These are phyloP conservation scores for Ogataea pignaliae DNA, from an alignment of 805 yeast genomes.

Conservation along the genomic window DNA sequence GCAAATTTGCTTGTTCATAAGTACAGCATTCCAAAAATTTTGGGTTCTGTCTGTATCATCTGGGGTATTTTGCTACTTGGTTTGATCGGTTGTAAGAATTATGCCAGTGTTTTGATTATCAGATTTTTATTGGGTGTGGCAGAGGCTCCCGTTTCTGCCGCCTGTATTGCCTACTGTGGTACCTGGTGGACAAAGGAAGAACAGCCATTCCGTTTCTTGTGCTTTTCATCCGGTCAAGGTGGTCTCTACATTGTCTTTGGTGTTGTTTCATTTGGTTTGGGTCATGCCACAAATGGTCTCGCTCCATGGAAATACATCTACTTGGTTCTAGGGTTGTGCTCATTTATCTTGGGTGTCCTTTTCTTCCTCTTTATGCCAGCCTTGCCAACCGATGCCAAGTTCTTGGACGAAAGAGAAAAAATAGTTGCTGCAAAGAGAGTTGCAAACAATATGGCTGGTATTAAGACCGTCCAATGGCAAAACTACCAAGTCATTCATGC, in stretches of 20 bases:
- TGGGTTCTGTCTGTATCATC: constrained; percentile 24
- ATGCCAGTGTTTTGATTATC: constrained; percentile 31
- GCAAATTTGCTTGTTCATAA: constrained; percentile 42
- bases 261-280: constrained; percentile 7
- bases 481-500: constrained; percentile 20
- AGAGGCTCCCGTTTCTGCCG: constrained; percentile 33
- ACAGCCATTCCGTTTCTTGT: constrained; percentile 29
- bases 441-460: constrained; percentile 27
- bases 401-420: constrained; percentile 25
- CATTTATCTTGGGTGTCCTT: constrained; percentile 20
- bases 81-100: constrained; percentile 32
- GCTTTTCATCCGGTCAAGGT: constrained; percentile 24
- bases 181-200: constrained; percentile 31
- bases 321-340: constrained; percentile 24
- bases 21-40: constrained; percentile 39
- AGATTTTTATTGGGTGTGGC: constrained; percentile 33
- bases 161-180: constrained; percentile 27
- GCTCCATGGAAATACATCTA: constrained; percentile 20
- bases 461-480: constrained; percentile 26
- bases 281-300: constrained; percentile 13
- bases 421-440: constrained; percentile 22
- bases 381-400: constrained; percentile 24
- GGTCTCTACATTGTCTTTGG: constrained; percentile 26
- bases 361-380: constrained; percentile 23
- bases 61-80: constrained; percentile 35